Percentiles rank a stretch among this genome's conserved stretches.
Conservation (phyloP, 2,329 filamentous ascomycete species). For the Fusarium sp. region DNA sequence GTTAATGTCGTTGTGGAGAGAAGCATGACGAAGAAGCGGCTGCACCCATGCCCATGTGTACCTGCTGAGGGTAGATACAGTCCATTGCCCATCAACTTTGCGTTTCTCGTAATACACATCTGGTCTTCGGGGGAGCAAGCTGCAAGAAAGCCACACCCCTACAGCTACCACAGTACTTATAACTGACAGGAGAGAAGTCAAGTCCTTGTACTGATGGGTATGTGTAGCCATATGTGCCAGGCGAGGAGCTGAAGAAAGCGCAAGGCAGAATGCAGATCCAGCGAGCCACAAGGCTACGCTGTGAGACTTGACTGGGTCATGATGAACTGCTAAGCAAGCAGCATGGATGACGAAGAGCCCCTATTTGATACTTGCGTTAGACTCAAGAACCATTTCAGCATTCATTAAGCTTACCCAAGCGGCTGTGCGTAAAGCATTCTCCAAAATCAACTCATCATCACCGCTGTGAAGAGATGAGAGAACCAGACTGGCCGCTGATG, state of each 20-base stretch:
- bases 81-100: constrained; percentile 72
- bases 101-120: constrained; percentile 70
- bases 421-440: constrained; percentile 68
- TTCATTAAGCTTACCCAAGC: constrained; percentile 67
- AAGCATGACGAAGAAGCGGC: constrained; percentile 65
- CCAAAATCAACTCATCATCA: constrained; percentile 56
- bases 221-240: constrained; percentile 50
- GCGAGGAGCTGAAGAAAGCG: constrained; percentile 58
- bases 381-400: neutral
- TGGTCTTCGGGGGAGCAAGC: constrained; percentile 73
- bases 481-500: constrained; percentile 67
- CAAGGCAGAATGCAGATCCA: constrained; percentile 58
- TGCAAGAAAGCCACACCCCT: constrained; percentile 57
- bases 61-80: constrained; percentile 67
- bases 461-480: constrained; percentile 56
- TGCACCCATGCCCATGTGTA: constrained; percentile 75
- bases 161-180: constrained; percentile 58
- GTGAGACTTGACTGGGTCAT: constrained; percentile 63
- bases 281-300: constrained; percentile 63
- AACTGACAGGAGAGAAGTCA: constrained; percentile 57
- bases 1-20: constrained; percentile 69
- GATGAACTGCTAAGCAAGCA: constrained; percentile 58
- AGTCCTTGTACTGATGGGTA: constrained; percentile 49
- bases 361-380: constrained; percentile 49
- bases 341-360: constrained; percentile 63